Conservation (phyloP, 208 protist species). For the Wallacemonas rigidus region DNA sequence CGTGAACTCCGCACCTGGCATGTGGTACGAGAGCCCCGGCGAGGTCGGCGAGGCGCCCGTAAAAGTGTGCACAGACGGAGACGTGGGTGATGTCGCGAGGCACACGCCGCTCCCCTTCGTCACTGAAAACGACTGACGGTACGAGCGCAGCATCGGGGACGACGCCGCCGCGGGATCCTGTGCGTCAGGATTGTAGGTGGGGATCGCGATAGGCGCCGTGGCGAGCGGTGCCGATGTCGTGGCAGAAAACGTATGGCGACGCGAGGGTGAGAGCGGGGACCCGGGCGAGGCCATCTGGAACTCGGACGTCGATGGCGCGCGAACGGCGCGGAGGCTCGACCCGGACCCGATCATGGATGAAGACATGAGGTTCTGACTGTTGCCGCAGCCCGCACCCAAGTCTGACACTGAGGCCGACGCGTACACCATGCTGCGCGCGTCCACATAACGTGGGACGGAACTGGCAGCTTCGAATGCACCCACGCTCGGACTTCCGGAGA, state of each 20-base stretch:
- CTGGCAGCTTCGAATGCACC: background rate
- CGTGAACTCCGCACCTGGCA: conserved; percentile 7
- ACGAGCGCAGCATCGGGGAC: conserved; percentile 74
- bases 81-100: conserved; percentile 28
- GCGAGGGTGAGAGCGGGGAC: conserved; percentile 33
- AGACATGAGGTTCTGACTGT: background rate
- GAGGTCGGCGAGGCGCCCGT: conserved; percentile 17
- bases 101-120: conserved; percentile 21
- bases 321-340: conserved; percentile 10
- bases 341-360: background rate
- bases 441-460: conserved; percentile 48
- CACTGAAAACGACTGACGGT: conserved; percentile 55
- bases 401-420: conserved; percentile 29
- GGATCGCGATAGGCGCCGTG: conserved; percentile 37
- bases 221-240: conserved; percentile 13
- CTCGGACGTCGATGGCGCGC: conserved; percentile 29
- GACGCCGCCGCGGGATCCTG: conserved; percentile 34
- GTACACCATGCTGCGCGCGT: conserved; percentile 49
- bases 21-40: conserved; percentile 5
- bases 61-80: conserved; percentile 17
- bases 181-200: conserved; percentile 47
- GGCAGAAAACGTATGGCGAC: conserved; percentile 23
- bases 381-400: conserved; percentile 14
- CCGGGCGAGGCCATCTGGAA: conserved; percentile 27
- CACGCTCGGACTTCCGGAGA: conserved; percentile 12